phyloP scores from a whole-genome alignment of 768 basidiomycete genomes.

The Hydnum rufescens region DNA sequence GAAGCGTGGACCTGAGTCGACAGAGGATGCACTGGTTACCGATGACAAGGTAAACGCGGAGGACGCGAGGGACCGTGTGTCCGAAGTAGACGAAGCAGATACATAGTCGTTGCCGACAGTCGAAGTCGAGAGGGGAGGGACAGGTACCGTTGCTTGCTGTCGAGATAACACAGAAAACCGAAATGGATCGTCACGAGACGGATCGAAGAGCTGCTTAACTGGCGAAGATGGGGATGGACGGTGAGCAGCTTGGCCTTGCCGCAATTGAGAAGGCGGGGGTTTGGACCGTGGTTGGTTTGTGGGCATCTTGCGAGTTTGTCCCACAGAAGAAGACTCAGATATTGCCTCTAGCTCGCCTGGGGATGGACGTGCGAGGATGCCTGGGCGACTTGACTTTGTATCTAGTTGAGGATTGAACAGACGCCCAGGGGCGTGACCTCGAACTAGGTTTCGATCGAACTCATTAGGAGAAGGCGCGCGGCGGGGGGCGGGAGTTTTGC shows the following conservation, averaged over 20 bases:
- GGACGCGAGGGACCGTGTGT: slow-evolving; percentile 12
- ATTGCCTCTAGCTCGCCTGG: slow-evolving; percentile 37
- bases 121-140: slow-evolving; percentile 34
- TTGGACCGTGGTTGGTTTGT: slow-evolving; percentile 15
- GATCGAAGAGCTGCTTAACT: slow-evolving; percentile 57
- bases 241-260: slow-evolving; percentile 11
- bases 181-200: slow-evolving; percentile 77
- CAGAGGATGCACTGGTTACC: slow-evolving; percentile 14
- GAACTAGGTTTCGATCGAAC: background rate
- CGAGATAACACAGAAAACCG: slow-evolving; percentile 49
- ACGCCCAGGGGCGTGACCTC: background rate
- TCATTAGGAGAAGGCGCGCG: background rate
- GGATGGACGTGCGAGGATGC: background rate
- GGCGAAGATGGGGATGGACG: slow-evolving; percentile 16
- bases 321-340: slow-evolving; percentile 34
- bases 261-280: slow-evolving; percentile 14
- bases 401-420: background rate
- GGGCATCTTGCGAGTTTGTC: slow-evolving; percentile 18
- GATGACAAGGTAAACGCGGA: slow-evolving; percentile 14
- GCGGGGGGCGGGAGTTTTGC: background rate
- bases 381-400: background rate
- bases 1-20: slow-evolving; percentile 23
- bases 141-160: slow-evolving; percentile 28
- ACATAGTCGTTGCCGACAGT: slow-evolving; percentile 6
- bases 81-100: slow-evolving; percentile 40